These are phyloP conservation scores for Insectozyma bohioensis DNA, from an alignment of 1,139 yeast species.

Conservation along the genomic window DNA sequence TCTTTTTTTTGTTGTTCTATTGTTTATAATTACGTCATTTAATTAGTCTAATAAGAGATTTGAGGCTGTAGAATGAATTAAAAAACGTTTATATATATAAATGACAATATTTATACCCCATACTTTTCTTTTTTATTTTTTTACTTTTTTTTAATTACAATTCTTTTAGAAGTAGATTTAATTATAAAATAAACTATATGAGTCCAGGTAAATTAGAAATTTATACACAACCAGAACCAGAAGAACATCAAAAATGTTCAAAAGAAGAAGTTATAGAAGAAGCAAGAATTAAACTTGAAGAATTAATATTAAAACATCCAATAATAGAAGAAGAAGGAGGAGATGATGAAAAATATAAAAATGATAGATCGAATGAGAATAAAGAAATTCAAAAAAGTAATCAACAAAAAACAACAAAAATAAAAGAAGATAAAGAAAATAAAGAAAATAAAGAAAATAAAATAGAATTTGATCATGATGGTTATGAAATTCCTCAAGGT, in stretches of 20 bases:
- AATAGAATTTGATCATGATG: constrained; percentile 29
- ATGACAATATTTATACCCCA: constrained; percentile 1
- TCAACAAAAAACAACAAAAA: not conserved
- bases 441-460: constrained; percentile 11
- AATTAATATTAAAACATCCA: constrained; percentile 11
- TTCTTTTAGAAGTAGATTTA: no score
- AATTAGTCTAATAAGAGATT: no score
- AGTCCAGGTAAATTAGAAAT: constrained; percentile 10
- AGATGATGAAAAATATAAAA: constrained; percentile 1
- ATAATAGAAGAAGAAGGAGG: constrained; percentile 4
- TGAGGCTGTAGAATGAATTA: no score
- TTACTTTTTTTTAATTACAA: no score
- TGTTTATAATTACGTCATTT: no score
- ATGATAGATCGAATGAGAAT: not conserved
- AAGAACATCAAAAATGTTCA: constrained; percentile 2
- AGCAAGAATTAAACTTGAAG: constrained; percentile 9
- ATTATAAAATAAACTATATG: no score
- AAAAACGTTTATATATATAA: no score
- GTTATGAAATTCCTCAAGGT: constrained; percentile 38
- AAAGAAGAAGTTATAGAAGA: constrained; percentile 6
- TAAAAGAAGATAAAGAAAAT: constrained; percentile 1
- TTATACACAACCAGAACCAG: constrained; percentile 11
- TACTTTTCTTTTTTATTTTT: no score
- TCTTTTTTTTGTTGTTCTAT: no score
- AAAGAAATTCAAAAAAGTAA: not conserved